Conservation (phyloP, 768 basidiomycete species). For the Boletus rufocinnamomeus region DNA sequence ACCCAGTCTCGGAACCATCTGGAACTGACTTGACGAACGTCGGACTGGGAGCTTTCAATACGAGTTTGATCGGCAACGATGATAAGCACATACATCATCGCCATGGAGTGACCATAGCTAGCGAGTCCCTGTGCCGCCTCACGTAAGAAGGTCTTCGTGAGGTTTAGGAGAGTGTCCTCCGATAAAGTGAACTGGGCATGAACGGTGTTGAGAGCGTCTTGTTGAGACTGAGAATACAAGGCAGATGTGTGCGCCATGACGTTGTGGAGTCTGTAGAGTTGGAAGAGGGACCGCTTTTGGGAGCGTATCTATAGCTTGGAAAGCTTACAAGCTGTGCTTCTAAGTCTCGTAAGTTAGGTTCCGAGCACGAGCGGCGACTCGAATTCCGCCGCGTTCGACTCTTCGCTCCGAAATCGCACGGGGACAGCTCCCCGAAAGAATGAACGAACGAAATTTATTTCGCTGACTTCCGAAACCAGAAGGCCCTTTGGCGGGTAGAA, state of each 20-base stretch:
- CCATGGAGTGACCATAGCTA: conserved; percentile 78
- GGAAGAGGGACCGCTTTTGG: background rate
- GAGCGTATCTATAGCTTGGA: background rate
- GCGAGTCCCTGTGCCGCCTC: conserved; percentile 78
- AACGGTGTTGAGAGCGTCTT: conserved; percentile 61
- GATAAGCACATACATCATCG: conserved; percentile 75
- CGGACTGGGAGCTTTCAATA: conserved; percentile 52
- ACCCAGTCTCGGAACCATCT: conserved; percentile 93
- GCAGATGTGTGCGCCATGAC: conserved; percentile 44
- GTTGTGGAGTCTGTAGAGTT: background rate
- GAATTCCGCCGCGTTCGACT: too few relatives aligned
- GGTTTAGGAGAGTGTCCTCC: conserved; percentile 59
- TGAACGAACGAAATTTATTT: too few relatives aligned
- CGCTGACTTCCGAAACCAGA: too few relatives aligned
- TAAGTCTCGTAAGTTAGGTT: too few relatives aligned
- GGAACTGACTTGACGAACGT: conserved; percentile 96
- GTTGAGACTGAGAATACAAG: conserved; percentile 43
- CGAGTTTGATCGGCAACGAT: background rate
- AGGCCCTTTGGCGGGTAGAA: too few relatives aligned
- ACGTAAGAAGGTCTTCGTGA: conserved; percentile 77
- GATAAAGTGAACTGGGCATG: conserved; percentile 72
- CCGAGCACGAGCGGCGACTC: too few relatives aligned
- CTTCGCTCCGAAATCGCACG: too few relatives aligned
- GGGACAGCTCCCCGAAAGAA: too few relatives aligned
- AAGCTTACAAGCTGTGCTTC: too few relatives aligned